Base-by-base conservation (phyloP, 257 asterid genomes). In the Echites panduratus region DNA sequence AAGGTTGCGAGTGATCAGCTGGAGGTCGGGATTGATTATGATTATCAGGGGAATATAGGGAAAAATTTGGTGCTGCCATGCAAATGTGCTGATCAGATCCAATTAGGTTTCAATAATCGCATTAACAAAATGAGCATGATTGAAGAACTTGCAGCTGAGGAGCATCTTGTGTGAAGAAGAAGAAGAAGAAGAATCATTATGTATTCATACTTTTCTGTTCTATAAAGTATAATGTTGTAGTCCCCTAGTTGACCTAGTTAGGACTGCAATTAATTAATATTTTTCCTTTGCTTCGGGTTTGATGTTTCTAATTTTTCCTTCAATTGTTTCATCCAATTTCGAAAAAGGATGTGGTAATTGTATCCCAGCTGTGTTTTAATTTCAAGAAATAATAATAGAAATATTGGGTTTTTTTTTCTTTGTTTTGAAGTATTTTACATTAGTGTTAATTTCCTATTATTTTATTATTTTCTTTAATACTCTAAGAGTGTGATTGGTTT, bases 131-230 rank as follows among this genome's bases (percentile, higher is more conserved):
- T 84, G 78, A 81, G 76, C 54, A 73, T 87, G 86, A 77, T 88
- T 64, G 96, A 88, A 63, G 96, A 88, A 78, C 77, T 88, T 80
- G 80, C 89, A 5, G 77, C 84, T 41, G 90, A 90, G 43, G 89
- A 85, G 65, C 85, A 85, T 74, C 72, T 74, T 50, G 82, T 82
- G 38, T 85, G 77, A 81, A 54, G 27, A 26, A 50, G n/a, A n/a
- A n/a, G n/a, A n/a, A n/a, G n/a, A n/a, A n/a, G n/a, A n/a, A n/a
- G n/a, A n/a, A n/a, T n/a, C n/a, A n/a, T n/a, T n/a, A n/a, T n/a
- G n/a, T n/a, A n/a, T n/a, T n/a, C n/a, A n/a, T n/a, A n/a, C n/a
- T n/a, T n/a, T n/a, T n/a, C n/a, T n/a, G n/a, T n/a, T n/a, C n/a
- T n/a, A n/a, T n/a, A n/a, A n/a, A n/a, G n/a, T n/a, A n/a, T n/a